phyloP scores from a whole-genome alignment of 2,329 filamentous ascomycete genomes.

The Arthrinium puccinioides region DNA sequence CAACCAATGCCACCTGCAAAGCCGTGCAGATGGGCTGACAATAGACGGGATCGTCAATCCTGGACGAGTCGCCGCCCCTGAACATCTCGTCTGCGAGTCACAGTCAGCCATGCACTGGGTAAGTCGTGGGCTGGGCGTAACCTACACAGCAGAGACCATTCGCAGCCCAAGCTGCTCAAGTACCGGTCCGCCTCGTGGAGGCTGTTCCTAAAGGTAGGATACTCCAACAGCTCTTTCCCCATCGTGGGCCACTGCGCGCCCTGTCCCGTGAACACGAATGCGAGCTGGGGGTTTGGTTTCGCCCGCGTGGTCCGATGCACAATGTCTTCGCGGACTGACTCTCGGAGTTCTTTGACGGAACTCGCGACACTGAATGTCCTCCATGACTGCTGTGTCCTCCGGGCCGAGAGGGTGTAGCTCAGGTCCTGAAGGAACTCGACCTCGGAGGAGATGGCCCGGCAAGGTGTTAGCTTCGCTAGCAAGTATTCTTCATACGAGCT shows the following conservation, averaged over 20 bases:
- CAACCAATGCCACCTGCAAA: constrained; percentile 21
- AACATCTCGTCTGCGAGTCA: constrained; percentile 23
- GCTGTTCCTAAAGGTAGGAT: constrained; percentile 17
- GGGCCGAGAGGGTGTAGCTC: neutral
- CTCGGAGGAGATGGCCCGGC: neutral
- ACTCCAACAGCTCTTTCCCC: constrained; percentile 25
- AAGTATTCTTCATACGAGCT: neutral
- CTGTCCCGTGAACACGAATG: constrained; percentile 27
- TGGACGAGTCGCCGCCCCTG: constrained; percentile 14
- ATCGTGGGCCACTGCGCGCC: constrained; percentile 29
- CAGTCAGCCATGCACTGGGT: neutral
- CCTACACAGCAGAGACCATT: constrained; percentile 10
- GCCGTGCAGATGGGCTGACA: constrained; percentile 22
- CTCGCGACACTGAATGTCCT: neutral
- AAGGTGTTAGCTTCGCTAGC: neutral
- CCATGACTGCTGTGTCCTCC: neutral
- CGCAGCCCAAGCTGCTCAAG: constrained; percentile 11
- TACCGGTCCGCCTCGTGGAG: constrained; percentile 17
- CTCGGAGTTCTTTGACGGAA: neutral
- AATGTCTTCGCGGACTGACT: neutral
- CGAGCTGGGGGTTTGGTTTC: constrained; percentile 11
- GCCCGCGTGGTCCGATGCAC: constrained; percentile 1
- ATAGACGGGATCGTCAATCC: constrained; percentile 24
- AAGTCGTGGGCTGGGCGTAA: too few relatives aligned
- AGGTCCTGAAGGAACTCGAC: neutral